These are phyloP conservation scores for Vigna nakashimae DNA, from an alignment of 306 rosid species.

Conservation along the genomic window DNA sequence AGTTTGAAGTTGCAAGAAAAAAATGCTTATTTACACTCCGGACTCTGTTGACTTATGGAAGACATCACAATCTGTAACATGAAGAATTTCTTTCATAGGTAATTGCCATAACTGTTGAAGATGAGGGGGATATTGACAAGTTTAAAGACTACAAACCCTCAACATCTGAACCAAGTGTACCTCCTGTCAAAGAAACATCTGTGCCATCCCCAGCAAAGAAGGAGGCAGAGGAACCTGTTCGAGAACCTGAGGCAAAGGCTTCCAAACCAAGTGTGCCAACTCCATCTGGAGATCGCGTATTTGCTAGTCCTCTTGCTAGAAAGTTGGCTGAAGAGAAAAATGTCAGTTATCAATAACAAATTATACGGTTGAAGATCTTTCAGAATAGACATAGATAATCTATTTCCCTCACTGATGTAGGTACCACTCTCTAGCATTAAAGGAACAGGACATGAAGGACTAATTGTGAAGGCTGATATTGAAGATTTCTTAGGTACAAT, in stretches of 20 bases:
- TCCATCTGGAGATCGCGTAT: slow-evolving; percentile 75
- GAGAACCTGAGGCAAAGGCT: slow-evolving; percentile 67
- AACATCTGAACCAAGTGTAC: slow-evolving; percentile 59
- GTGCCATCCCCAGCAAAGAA: slow-evolving; percentile 70
- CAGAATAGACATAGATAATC: slow-evolving; percentile 24
- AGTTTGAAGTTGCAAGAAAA: slow-evolving; percentile 1
- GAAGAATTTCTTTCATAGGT: slow-evolving; percentile 54
- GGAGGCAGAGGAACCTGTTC: slow-evolving; percentile 71
- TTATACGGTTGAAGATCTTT: slow-evolving; percentile 35
- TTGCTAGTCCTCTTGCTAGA: slow-evolving; percentile 97
- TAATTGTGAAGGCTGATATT: slow-evolving; percentile 93
- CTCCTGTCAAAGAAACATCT: slow-evolving; percentile 62
- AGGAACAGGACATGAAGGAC: slow-evolving; percentile 95
- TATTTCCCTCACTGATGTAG: slow-evolving; percentile 48
- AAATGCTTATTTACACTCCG: too few species aligned
- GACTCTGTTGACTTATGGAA: too few species aligned
- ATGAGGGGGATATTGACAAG: slow-evolving; percentile 77
- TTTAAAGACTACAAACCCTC: slow-evolving; percentile 85
- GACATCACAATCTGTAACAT: slow-evolving; percentile 31
- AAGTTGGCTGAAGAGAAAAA: slow-evolving; percentile 90
- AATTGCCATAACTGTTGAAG: slow-evolving; percentile 93
- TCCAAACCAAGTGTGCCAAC: slow-evolving; percentile 67
- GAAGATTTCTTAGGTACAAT: slow-evolving; percentile 88
- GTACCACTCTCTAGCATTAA: slow-evolving; percentile 85
- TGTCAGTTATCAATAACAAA: slow-evolving; percentile 55